Evolutionary conservation across 2,329 filamentous ascomycete species (phyloP), one percentile per base, ranked within the genome.

Genomic region (Phialophora expanda): DNA sequence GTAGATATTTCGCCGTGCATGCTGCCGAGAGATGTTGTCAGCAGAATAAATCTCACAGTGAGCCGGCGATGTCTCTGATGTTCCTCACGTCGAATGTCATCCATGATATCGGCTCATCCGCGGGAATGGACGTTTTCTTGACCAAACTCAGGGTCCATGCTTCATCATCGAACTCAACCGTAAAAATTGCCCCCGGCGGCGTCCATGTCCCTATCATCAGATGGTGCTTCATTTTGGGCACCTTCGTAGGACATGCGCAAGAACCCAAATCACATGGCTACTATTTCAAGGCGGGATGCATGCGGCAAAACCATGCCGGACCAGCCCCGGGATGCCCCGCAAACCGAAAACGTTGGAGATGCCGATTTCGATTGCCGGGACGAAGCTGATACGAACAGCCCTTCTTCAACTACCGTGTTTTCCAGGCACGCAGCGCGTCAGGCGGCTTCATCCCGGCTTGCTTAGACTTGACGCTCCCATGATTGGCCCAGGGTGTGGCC

Each of bases 181-280:
- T 96, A 79, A 95, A 95, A 74, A 96, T 95, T 77, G 92, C 91
- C 55, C 92, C 92, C 62, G 92, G 92, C 65, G 90, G 90, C 67
- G 91, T 94, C 92, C 92, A 96, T 62, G 92, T 96, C 69, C 92
- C 92, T 75, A 94, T 88, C 90, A 96, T 95, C 76, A 96, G 84
- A 81, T 96, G 91, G 78, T 96, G 92, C 53, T 64, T 64, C 62
- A 64, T 64, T 32, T 56, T 56, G 51, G 34, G 30, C 46, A 41
- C 46, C n/a, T 54, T 7, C 6, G 17, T 9, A 5, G 24, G 22
- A 51, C 24, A 8, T 14, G 60, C 48, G 8, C 38, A 20, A 44
- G 38, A 20, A n/a, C 14, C 17, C 38, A 44, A n/a, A 44, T 44
- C 38, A 44, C 38, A 44, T 44, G 38, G 14, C 38, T n/a, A 2